Evolutionary conservation across 768 basidiomycete species (phyloP).

Genomic region (Russula sp.): DNA sequence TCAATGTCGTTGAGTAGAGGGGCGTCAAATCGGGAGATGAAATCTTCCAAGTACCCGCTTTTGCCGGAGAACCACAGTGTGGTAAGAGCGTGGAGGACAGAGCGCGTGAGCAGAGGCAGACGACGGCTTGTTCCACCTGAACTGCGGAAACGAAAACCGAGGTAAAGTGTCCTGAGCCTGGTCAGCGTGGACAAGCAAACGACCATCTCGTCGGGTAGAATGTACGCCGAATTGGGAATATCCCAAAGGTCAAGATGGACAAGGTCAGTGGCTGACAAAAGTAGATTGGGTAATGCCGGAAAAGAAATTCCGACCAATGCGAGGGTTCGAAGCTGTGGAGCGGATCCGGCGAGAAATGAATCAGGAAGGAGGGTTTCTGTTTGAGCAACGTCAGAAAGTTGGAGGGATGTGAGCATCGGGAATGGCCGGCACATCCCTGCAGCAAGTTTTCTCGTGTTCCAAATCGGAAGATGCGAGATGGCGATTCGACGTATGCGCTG

Average conservation of each 20-base stretch:
- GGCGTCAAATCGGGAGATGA: neutral
- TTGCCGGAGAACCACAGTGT: neutral
- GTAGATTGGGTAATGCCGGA: neutral
- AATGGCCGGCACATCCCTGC: neutral
- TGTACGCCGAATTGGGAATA: neutral
- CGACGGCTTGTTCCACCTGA: neutral
- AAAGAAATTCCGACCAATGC: neutral
- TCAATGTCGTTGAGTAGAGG: neutral
- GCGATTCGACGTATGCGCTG: neutral
- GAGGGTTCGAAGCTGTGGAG: neutral
- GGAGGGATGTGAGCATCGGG: neutral
- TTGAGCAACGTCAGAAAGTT: neutral
- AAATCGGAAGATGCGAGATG: neutral
- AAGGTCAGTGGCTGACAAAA: neutral
- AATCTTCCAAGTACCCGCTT: neutral
- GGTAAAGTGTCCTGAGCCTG: neutral
- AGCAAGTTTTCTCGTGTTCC: neutral
- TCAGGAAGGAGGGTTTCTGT: neutral
- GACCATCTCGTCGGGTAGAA: neutral
- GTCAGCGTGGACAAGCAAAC: neutral
- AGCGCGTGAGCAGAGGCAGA: neutral
- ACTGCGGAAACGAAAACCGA: neutral
- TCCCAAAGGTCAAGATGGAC: neutral
- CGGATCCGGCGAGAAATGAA: neutral
- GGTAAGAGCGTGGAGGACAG: neutral